Evolutionary conservation across 2,329 filamentous ascomycete genomes (phyloP), one percentile per base, ranked within the genome.

Genomic region (Colletotrichum eleusines): DNA sequence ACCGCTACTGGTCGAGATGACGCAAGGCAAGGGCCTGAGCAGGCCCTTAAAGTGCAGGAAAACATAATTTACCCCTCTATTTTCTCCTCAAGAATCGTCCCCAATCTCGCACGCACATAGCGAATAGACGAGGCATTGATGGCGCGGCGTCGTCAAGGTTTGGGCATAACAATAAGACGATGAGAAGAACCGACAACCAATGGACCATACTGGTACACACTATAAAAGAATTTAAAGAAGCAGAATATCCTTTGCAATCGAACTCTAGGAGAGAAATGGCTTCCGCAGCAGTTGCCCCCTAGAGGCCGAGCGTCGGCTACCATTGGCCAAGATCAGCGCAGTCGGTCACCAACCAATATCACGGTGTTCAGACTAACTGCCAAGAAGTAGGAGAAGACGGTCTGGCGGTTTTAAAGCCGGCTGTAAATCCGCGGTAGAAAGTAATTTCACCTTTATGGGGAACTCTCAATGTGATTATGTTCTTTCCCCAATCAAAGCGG

Each of bases 171-270:
- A 9, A 18, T 28, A 44, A n/a, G 2, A 3, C 8, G 4, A 38
- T 1, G 11, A 26, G 26, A 18, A 42, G 18, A 6, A 7, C 31
- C 9, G 31, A n/a, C 18, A n/a, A 9, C 2, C 48, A 33, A 33
- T 5, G 3, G 2, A 8, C 0, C 11, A 5, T 8, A 3, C 11
- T n/a, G 8, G 5, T 5, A 33, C 1, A 7, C 9, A 1, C 7
- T 12, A 1, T n/a, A 33, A 11, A 33, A 31, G 14, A 44, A 4
- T 1, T 2, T 11, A 5, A 33, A 18, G 4, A 26, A 18, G 3
- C 0, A 18, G 18, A 16, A 8, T 2, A 18, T 2, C 2, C 5
- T 12, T 31, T 20, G 18, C 20, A 31, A 23, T 38, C 11, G 14
- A 8, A 20, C 14, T 23, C n/a, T 23, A 26, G 12, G 26, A 18